A percentile compares a stretch with the other conserved stretches of the same genome.
Evolutionary conservation across 257 asterid species (phyloP).

Genomic region (Fraxinus pennsylvanica): DNA sequence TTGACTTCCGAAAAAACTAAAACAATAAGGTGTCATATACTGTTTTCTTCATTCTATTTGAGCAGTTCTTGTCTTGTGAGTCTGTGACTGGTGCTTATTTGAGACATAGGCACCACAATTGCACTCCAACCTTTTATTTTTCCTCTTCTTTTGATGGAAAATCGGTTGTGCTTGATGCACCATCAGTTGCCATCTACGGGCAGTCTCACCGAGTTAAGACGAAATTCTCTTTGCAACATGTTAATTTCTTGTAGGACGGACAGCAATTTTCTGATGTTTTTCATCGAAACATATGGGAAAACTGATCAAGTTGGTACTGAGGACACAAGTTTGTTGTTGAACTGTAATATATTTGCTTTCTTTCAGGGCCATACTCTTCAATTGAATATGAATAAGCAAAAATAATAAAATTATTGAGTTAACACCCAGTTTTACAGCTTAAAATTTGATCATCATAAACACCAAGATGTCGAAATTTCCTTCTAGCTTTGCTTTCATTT

Average conservation of each 20-base stretch:
- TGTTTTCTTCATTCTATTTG: too few species aligned
- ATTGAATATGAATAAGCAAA: too few species aligned
- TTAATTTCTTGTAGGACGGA: conserved; percentile 28
- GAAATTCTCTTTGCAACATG: background rate
- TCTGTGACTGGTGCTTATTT: background rate
- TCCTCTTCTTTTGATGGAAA: background rate
- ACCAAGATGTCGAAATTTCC: too few species aligned
- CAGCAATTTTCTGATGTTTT: conserved; percentile 31
- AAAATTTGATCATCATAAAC: too few species aligned
- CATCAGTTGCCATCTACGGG: background rate
- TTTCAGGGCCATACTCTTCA: too few species aligned
- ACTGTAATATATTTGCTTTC: too few species aligned
- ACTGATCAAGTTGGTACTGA: conserved; percentile 6
- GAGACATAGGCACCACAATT: background rate
- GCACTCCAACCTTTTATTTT: background rate
- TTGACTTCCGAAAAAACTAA: too few species aligned
- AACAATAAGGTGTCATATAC: too few species aligned
- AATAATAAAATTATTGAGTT: too few species aligned
- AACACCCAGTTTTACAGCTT: too few species aligned
- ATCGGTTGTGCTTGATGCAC: background rate
- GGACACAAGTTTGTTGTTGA: too few species aligned
- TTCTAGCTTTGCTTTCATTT: too few species aligned
- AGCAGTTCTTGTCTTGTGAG: background rate
- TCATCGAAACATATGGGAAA: conserved; percentile 37
- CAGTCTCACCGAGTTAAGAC: background rate